Conservation (phyloP, 352 stramenopile genomes). For the Aphanomyces astaci region DNA sequence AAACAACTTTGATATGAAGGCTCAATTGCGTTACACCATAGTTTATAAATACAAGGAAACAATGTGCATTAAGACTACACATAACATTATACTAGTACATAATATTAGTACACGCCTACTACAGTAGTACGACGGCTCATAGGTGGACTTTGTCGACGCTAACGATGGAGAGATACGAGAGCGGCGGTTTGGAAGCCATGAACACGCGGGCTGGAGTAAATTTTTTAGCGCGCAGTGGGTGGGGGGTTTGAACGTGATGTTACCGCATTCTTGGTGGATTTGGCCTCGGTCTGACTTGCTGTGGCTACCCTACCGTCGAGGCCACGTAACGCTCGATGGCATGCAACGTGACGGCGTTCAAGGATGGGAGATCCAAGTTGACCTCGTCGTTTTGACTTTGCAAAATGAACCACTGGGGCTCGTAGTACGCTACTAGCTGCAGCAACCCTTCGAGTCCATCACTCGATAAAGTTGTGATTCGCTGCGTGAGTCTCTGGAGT, state of each 20-base stretch:
- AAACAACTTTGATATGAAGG: too few species aligned
- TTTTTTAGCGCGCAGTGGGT: too few species aligned
- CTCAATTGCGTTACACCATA: not conserved
- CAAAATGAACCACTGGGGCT: not conserved
- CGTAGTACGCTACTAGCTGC: not conserved
- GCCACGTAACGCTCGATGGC: slow-evolving; percentile 12
- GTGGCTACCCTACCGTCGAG: not conserved
- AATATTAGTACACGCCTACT: too few species aligned
- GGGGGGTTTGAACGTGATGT: too few species aligned
- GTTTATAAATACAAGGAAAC: not conserved
- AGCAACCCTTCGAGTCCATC: slow-evolving; percentile 6
- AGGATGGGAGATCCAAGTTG: not conserved
- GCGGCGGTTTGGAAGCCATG: too few species aligned
- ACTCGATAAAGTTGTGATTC: slow-evolving; percentile 17
- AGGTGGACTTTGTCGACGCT: too few species aligned
- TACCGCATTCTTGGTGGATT: too few species aligned
- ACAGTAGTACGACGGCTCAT: too few species aligned
- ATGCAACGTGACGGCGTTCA: slow-evolving; percentile 16
- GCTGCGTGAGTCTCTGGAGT: not conserved
- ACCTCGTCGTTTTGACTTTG: slow-evolving; percentile 4
- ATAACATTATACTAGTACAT: too few species aligned
- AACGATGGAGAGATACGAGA: too few species aligned
- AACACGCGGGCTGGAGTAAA: too few species aligned
- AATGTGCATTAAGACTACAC: not conserved
- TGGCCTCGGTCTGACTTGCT: too few species aligned